Conservation (phyloP, 495 filamentous ascomycete genomes). For the Extremus antarcticus region DNA sequence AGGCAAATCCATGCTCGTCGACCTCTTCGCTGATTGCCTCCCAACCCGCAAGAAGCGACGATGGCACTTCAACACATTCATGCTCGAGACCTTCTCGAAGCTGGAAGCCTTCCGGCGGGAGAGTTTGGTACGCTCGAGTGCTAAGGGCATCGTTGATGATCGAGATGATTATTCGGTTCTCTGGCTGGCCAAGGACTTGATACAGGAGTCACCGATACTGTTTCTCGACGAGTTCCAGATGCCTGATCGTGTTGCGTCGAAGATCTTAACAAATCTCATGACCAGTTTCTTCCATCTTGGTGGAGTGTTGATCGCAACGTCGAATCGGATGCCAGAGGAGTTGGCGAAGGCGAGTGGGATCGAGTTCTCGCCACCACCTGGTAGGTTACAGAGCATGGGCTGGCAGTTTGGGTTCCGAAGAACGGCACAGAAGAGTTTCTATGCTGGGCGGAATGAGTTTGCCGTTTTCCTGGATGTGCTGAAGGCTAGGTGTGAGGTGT, state of each 20-base stretch:
- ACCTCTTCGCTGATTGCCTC: constrained; percentile 56
- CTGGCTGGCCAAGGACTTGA: constrained; percentile 55
- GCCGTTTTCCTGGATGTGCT: constrained; percentile 55
- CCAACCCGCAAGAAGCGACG: constrained; percentile 54
- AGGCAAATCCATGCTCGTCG: constrained; percentile 60
- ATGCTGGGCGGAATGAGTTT: constrained; percentile 50
- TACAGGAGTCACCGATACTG: constrained; percentile 54
- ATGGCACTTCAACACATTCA: constrained; percentile 70
- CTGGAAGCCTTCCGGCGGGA: constrained; percentile 47
- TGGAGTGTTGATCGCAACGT: constrained; percentile 60
- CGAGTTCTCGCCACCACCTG: constrained; percentile 41
- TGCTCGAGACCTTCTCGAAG: constrained; percentile 54
- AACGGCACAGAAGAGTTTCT: constrained; percentile 19
- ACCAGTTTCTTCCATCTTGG: constrained; percentile 65
- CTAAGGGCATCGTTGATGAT: too few species aligned
- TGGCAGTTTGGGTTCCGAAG: constrained; percentile 32
- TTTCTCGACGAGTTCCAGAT: constrained; percentile 69
- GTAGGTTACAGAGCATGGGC: constrained; percentile 38
- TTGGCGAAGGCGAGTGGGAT: constrained; percentile 55
- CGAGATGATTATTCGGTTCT: constrained; percentile 51
- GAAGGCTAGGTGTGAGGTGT: constrained; percentile 57
- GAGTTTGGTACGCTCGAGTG: neutral
- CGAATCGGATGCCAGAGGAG: constrained; percentile 65
- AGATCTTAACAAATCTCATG: constrained; percentile 59
- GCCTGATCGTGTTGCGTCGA: constrained; percentile 55